phyloP scores from a whole-genome alignment of 176 grass and related monocot species.

The Ampelocalamus luodianensis region DNA sequence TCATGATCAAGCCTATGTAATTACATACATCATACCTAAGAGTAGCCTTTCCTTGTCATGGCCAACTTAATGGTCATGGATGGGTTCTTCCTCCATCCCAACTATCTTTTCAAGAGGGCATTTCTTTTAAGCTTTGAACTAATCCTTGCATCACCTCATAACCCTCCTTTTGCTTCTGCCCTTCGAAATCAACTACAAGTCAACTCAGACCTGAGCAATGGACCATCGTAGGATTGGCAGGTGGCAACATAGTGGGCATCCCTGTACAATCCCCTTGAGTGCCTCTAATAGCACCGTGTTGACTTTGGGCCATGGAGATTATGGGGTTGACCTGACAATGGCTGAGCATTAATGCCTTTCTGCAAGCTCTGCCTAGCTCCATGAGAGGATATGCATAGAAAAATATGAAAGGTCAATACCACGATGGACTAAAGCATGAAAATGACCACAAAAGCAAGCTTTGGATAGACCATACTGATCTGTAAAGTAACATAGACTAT shows the following conservation, averaged over 20 bases:
- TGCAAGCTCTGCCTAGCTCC: constrained; percentile 34
- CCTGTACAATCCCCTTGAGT: constrained; percentile 47
- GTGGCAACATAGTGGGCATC: constrained; percentile 51
- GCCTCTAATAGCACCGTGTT: constrained; percentile 44
- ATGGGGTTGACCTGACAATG: constrained; percentile 55
- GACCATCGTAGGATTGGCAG: constrained; percentile 44
- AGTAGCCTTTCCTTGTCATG: constrained; percentile 46
- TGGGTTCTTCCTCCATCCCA: constrained; percentile 24
- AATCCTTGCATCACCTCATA: constrained; percentile 35
- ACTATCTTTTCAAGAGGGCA: background rate
- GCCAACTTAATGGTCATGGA: constrained; percentile 38
- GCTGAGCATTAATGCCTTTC: constrained; percentile 35
- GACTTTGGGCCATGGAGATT: constrained; percentile 30
- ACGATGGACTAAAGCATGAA: constrained; percentile 50
- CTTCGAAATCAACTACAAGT: constrained; percentile 40
- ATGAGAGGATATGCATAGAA: constrained; percentile 42
- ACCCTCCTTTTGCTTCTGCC: constrained; percentile 8
- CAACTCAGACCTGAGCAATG: constrained; percentile 32
- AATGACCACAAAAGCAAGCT: constrained; percentile 42
- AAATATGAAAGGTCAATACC: constrained; percentile 46
- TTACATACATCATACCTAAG: constrained; percentile 44
- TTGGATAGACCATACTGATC: constrained; percentile 54
- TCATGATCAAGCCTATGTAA: constrained; percentile 44
- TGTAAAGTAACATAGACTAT: constrained; percentile 51
- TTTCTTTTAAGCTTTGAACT: constrained; percentile 26